Evolutionary conservation across 1,284 basidiomycete genomes (phyloP), one percentile per base, ranked within the genome.

Genomic region (Spongispora temasekensis): DNA sequence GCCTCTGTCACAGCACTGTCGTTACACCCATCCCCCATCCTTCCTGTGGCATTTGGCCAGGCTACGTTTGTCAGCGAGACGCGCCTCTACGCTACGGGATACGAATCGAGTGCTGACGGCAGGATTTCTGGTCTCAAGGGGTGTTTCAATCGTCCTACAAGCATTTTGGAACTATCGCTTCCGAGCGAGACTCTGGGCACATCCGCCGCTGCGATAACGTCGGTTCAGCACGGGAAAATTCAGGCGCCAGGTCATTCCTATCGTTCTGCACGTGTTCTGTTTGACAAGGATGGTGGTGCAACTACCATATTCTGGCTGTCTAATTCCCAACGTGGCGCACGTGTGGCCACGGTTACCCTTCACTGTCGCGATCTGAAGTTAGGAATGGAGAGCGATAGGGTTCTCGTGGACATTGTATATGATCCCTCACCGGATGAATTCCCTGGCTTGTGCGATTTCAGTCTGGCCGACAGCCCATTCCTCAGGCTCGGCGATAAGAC

Each of bases 361-460:
- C 79, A 86, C 63, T 64, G 72, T 5, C 68, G 79, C n/a, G 75
- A 82, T 66, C 48, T 78, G 32, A 58, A 61, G 25, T n/a, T n/a
- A n/a, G 58, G 58, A 17, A 44, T 23, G 34, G 17, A 21, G 3
- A 42, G 54, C 2, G 61, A 70, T 37, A 63, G 51, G 55, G 19
- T 59, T 59, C 65, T 63, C 28, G 66, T 75, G 19, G 66, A 85
- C 15, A 74, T 82, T 1, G 77, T 79, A 10, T 60, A 72, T 2
- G 78, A 86, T 15, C 78, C 71, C 2, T 40, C 67, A 1, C 50
- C 66, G 4, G 72, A 75, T 31, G 77, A 71, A 0, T 90, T 90
- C 68, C 88, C 88, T 0, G 90, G 90, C 0, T 71, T 92, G 2
- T 92, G 86, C 4, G 79, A 83, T 23, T 78, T 78, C 58, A 79